Conservation (phyloP, 2,329 filamentous ascomycete species). For the Shiraia sp. region DNA sequence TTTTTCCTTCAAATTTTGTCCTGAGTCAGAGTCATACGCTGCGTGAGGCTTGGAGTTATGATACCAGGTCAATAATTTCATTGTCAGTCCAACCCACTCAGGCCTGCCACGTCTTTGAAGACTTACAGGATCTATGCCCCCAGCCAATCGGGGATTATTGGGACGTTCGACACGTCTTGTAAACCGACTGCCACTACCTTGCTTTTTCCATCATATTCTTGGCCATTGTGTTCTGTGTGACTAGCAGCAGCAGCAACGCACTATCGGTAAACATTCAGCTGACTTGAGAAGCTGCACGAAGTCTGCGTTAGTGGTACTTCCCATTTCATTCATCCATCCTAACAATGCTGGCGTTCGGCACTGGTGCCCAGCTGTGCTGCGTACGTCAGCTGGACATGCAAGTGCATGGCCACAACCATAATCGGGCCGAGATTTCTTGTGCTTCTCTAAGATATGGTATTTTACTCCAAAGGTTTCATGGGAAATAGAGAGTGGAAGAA, state of each 20-base stretch:
- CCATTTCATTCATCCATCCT: too few relatives aligned
- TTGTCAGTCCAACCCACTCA: conserved; percentile 1
- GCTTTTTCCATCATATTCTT: conserved; percentile 5
- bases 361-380: too few relatives aligned
- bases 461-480: too few relatives aligned
- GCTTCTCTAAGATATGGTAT: neutral
- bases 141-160: conserved; percentile 7
- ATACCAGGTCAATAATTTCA: too few relatives aligned
- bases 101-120: conserved; percentile 10
- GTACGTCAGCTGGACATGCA: too few relatives aligned
- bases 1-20: too few relatives aligned
- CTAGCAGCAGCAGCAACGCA: neutral
- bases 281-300: neutral
- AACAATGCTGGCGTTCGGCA: too few relatives aligned
- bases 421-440: neutral
- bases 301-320: too few relatives aligned
- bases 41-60: neutral
- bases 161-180: neutral
- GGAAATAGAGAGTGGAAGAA: neutral
- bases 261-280: conserved; percentile 10
- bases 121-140: neutral
- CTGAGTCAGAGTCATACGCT: too few relatives aligned
- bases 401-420: too few relatives aligned
- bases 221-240: neutral
- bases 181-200: neutral